phyloP scores from a whole-genome alignment of 1,284 basidiomycete species.

The Marasmius tenuissimus region DNA sequence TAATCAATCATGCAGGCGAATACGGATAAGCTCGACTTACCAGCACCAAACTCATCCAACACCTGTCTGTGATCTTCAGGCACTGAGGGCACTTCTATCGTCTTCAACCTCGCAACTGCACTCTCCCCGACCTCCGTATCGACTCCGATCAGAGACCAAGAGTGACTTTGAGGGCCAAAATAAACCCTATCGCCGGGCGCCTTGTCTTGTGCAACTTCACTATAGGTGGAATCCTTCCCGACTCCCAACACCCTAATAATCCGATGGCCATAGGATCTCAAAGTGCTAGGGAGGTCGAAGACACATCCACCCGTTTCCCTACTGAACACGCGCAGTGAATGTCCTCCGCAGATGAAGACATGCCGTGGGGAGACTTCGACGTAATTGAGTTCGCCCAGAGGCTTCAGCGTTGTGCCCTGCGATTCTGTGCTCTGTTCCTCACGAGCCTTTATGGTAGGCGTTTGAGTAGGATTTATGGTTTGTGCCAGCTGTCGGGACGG shows the following conservation, averaged over 20 bases:
- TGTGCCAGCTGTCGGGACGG: slow-evolving; percentile 45
- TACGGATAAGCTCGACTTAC: slow-evolving; percentile 8
- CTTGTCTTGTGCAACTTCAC: slow-evolving; percentile 13
- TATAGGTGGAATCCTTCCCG: slow-evolving; percentile 9
- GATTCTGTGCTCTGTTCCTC: neutral
- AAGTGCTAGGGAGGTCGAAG: slow-evolving; percentile 38
- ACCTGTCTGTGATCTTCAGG: slow-evolving; percentile 12
- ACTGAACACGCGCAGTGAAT: slow-evolving; percentile 52
- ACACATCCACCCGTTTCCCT: slow-evolving; percentile 43
- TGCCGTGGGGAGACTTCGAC: slow-evolving; percentile 64
- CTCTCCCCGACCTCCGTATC: neutral
- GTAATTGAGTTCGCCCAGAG: slow-evolving; percentile 51
- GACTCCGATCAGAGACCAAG: slow-evolving; percentile 10
- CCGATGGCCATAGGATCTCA: slow-evolving; percentile 29
- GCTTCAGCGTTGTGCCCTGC: slow-evolving; percentile 6
- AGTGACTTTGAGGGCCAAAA: slow-evolving; percentile 7
- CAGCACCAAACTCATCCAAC: slow-evolving; percentile 15
- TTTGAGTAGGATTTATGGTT: slow-evolving; percentile 44
- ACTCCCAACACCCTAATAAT: slow-evolving; percentile 13
- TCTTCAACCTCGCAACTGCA: slow-evolving; percentile 15
- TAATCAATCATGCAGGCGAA: slow-evolving; percentile 1
- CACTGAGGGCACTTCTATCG: slow-evolving; percentile 26
- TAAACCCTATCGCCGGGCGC: neutral
- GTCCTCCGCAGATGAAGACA: slow-evolving; percentile 58
- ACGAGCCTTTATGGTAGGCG: neutral